These are phyloP conservation scores for Chalciporus piperatus DNA, from an alignment of 768 basidiomycete species.

Conservation along the genomic window DNA sequence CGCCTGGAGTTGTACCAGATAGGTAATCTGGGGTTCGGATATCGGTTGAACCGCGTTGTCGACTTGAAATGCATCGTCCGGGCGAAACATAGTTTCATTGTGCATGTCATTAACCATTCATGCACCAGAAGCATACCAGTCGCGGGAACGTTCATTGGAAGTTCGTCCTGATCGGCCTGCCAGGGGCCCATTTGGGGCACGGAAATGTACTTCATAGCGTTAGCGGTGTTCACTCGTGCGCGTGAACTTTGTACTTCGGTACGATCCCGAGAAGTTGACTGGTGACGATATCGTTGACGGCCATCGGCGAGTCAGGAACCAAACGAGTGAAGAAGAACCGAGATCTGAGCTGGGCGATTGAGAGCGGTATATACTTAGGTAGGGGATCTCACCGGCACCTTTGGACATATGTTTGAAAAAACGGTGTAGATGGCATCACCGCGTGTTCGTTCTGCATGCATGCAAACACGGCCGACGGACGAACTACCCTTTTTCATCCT, in stretches of 20 bases:
- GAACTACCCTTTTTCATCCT: constrained; percentile 7
- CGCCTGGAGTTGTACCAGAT: neutral
- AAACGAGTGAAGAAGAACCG: neutral
- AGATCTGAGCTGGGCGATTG: neutral
- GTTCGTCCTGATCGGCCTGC: constrained; percentile 6
- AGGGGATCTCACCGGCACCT: no score
- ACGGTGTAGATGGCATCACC: neutral
- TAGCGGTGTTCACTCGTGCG: neutral
- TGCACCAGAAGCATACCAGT: neutral
- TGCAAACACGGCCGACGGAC: neutral
- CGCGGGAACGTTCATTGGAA: neutral
- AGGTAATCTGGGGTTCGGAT: neutral
- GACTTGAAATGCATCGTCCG: neutral
- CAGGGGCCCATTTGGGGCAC: neutral
- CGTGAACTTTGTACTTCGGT: neutral
- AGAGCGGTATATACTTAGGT: no score
- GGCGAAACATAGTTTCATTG: neutral
- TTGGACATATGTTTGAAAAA: neutral
- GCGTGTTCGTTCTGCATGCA: neutral
- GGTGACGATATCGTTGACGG: no score
- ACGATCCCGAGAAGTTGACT: no score
- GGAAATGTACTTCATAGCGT: neutral
- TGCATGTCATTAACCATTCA: neutral
- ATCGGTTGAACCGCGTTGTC: neutral
- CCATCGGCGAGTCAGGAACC: neutral